These are phyloP conservation scores for Chiua virens DNA, from an alignment of 768 basidiomycete genomes.

Conservation along the genomic window DNA sequence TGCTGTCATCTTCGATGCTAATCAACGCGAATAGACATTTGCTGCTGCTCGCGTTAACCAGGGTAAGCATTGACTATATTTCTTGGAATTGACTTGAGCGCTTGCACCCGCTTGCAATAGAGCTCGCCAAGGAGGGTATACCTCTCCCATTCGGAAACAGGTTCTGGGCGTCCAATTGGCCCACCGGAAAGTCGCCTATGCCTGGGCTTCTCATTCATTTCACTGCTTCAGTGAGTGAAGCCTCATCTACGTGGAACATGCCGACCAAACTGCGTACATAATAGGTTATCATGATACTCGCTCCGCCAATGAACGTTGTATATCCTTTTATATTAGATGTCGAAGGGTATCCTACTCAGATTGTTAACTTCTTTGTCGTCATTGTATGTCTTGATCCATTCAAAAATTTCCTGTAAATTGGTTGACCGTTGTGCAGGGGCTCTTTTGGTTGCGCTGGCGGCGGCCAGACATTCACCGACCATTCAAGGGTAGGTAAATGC, in stretches of 20 bases:
- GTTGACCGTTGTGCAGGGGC: slow-evolving; percentile 35
- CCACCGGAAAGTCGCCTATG: slow-evolving; percentile 54
- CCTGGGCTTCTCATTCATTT: slow-evolving; percentile 57
- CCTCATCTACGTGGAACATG: too few relatives aligned
- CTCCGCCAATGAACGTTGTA: slow-evolving; percentile 49
- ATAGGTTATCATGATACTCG: slow-evolving; percentile 54
- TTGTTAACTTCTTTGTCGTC: slow-evolving; percentile 57
- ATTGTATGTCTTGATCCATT: slow-evolving; percentile 40
- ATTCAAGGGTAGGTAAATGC: slow-evolving; percentile 45
- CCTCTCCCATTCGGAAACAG: slow-evolving; percentile 57
- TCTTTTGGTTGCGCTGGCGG: slow-evolving; percentile 56
- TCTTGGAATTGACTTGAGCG: too few relatives aligned
- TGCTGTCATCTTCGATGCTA: background rate
- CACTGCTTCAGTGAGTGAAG: slow-evolving; percentile 46
- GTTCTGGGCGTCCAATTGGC: slow-evolving; percentile 66
- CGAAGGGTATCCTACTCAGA: slow-evolving; percentile 48
- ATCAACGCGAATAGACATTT: slow-evolving; percentile 41
- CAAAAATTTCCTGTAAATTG: slow-evolving; percentile 9
- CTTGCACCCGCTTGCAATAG: slow-evolving; percentile 20
- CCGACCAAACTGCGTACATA: slow-evolving; percentile 15
- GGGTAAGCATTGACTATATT: slow-evolving; percentile 22
- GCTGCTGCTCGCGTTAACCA: slow-evolving; percentile 53
- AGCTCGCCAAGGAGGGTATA: slow-evolving; percentile 61
- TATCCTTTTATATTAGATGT: slow-evolving; percentile 66
- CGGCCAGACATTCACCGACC: slow-evolving; percentile 48